Percentiles rank a stretch among this genome's conserved stretches.
Conservation (phyloP, 495 filamentous ascomycete genomes). For the Aspergillus diversus region DNA sequence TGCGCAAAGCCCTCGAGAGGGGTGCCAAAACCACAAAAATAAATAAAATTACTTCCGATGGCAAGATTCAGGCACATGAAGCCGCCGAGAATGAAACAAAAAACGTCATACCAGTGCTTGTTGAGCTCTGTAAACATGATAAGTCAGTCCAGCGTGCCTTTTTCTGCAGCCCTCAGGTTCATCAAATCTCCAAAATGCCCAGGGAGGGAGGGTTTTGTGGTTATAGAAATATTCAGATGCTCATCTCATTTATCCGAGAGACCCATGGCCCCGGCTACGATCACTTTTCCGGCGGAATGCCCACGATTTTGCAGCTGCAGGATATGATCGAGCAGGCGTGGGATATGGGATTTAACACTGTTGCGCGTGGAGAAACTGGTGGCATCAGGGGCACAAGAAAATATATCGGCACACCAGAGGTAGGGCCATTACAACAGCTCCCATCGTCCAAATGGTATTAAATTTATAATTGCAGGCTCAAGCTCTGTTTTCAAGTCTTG, state of each 20-base stretch:
- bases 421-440: slow-evolving; percentile 32
- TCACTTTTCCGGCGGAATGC: slow-evolving; percentile 63
- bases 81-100: slow-evolving; percentile 63
- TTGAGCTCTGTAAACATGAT: slow-evolving; percentile 71
- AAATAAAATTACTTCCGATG: slow-evolving; percentile 58
- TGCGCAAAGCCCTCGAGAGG: slow-evolving; percentile 68
- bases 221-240: slow-evolving; percentile 97
- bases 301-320: slow-evolving; percentile 82
- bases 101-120: slow-evolving; percentile 75
- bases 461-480: slow-evolving; percentile 60
- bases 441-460: slow-evolving; percentile 13
- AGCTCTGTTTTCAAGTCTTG: slow-evolving; percentile 72
- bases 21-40: slow-evolving; percentile 59
- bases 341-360: slow-evolving; percentile 80
- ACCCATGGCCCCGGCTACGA: slow-evolving; percentile 59
- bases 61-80: slow-evolving; percentile 46
- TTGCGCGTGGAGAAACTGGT: slow-evolving; percentile 79
- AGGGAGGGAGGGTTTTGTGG: slow-evolving; percentile 92
- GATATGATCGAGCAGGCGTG: slow-evolving; percentile 89
- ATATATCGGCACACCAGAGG: slow-evolving; percentile 95
- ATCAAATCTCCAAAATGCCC: slow-evolving; percentile 80
- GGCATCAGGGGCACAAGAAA: slow-evolving; percentile 87
- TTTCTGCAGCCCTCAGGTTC: slow-evolving; percentile 74
- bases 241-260: slow-evolving; percentile 75
- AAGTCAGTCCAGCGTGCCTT: slow-evolving; percentile 67